Evolutionary conservation across 1,139 yeast species (phyloP).

Genomic region (Suhomyces bolitotheri): DNA sequence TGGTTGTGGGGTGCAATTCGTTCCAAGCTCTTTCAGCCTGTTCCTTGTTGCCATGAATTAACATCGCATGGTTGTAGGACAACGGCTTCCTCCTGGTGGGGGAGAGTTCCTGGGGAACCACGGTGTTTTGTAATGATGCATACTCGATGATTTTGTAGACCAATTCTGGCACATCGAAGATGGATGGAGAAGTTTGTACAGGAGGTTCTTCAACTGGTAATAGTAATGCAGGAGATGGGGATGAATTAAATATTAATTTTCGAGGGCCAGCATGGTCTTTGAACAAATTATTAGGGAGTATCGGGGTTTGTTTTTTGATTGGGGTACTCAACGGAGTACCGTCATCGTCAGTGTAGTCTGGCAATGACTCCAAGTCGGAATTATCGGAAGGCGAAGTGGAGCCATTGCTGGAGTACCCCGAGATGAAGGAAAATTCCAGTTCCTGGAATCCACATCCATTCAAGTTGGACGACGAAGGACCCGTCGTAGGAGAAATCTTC

Average conservation of each 20-base stretch:
- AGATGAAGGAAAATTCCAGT: slow-evolving; percentile 22
- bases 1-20: slow-evolving; percentile 19
- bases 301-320: slow-evolving; percentile 12
- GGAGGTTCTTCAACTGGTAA: slow-evolving; percentile 2
- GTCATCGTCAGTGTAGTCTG: slow-evolving; percentile 39
- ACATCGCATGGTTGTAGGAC: slow-evolving; percentile 56
- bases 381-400: slow-evolving; percentile 11
- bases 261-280: slow-evolving; percentile 3
- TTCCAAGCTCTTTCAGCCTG: slow-evolving; percentile 56
- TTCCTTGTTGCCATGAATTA: slow-evolving; percentile 50
- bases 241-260: slow-evolving; percentile 1
- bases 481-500: slow-evolving; percentile 8
- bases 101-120: slow-evolving; percentile 57
- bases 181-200: slow-evolving; percentile 32
- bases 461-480: background rate
- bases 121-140: slow-evolving; percentile 52
- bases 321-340: slow-evolving; percentile 33
- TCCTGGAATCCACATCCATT: slow-evolving; percentile 6
- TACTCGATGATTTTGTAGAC: slow-evolving; percentile 57
- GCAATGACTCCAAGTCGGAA: slow-evolving; percentile 40
- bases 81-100: slow-evolving; percentile 68
- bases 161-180: slow-evolving; percentile 78
- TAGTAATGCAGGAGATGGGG: too few relatives aligned
- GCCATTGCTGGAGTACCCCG: slow-evolving; percentile 9
- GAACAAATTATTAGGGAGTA: slow-evolving; percentile 5